Evolutionary conservation across 1,284 basidiomycete genomes (phyloP).

Genomic region (Porogramme epimiltina): DNA sequence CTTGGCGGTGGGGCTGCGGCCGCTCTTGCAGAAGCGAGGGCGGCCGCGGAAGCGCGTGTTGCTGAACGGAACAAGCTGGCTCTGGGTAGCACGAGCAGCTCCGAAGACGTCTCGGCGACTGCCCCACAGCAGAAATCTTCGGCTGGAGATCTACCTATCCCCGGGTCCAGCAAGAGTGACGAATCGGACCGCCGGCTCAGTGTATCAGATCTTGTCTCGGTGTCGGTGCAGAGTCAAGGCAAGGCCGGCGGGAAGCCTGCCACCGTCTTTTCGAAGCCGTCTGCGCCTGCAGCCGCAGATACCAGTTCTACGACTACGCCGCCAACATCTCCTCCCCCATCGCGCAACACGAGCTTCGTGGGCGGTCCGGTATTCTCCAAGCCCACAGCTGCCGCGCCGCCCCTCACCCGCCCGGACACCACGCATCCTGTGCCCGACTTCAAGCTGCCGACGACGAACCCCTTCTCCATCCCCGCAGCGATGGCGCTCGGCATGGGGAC

Average conservation of each 20-base stretch:
- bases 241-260: constrained; percentile 2
- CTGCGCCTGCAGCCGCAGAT: constrained; percentile 19
- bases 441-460: constrained; percentile 34
- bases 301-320: constrained; percentile 57
- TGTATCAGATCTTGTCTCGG: constrained; percentile 51
- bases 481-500: constrained; percentile 46
- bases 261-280: not conserved
- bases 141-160: not conserved
- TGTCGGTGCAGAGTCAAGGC: constrained; percentile 10
- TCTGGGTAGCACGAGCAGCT: constrained; percentile 6
- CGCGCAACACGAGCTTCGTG: constrained; percentile 33
- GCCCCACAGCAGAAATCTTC: not conserved
- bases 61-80: constrained; percentile 59
- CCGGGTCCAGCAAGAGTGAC: not conserved
- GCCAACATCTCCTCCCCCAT: constrained; percentile 48
- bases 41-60: constrained; percentile 69
- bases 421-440: constrained; percentile 23
- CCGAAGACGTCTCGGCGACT: constrained; percentile 9
- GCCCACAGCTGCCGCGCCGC: constrained; percentile 33
- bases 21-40: constrained; percentile 69
- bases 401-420: constrained; percentile 1
- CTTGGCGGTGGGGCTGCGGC: constrained; percentile 58
- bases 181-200: constrained; percentile 47
- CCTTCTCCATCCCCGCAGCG: constrained; percentile 45
- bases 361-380: constrained; percentile 58